Conservation (phyloP, 1,284 basidiomycete species). For the Gastroboletus turbinatus region DNA sequence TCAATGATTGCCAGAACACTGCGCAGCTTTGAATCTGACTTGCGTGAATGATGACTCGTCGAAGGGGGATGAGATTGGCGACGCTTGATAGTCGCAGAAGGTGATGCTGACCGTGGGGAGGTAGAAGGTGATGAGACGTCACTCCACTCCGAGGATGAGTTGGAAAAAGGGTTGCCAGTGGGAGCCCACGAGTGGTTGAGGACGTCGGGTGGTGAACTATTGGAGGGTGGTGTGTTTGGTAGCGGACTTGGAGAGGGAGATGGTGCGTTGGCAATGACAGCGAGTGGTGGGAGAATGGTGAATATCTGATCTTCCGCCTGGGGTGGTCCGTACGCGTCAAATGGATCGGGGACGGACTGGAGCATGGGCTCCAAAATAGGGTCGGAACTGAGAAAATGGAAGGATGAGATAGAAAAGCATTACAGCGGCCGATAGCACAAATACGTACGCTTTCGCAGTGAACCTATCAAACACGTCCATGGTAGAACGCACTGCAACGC, state of each 20-base stretch:
- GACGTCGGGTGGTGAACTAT: conserved; percentile 38
- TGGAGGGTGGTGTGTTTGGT: conserved; percentile 43
- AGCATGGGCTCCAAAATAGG: conserved; percentile 90
- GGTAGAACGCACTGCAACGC: conserved; percentile 73
- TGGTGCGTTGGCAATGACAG: conserved; percentile 63
- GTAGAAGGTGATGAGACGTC: conserved; percentile 42
- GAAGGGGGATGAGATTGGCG: conserved; percentile 51
- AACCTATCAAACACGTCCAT: conserved; percentile 83
- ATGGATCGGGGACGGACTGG: conserved; percentile 88
- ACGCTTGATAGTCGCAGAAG: conserved; percentile 45
- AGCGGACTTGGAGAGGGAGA: conserved; percentile 51
- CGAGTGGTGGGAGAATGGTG: conserved; percentile 83
- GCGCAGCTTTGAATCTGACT: conserved; percentile 67
- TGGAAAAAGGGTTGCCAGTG: conserved; percentile 40
- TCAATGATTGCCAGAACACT: conserved; percentile 64
- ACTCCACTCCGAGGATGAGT: conserved; percentile 53
- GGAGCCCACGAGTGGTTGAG: conserved; percentile 40
- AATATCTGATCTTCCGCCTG: conserved; percentile 91
- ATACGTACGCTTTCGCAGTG: conserved; percentile 81
- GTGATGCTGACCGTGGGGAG: conserved; percentile 40
- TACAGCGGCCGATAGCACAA: not conserved
- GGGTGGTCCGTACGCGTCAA: conserved; percentile 87
- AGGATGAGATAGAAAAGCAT: conserved; percentile 12
- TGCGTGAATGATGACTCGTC: conserved; percentile 43
- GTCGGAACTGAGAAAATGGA: conserved; percentile 61